Conservation (phyloP, 2,329 filamentous ascomycete species). For the Aspergillus neoniger region DNA sequence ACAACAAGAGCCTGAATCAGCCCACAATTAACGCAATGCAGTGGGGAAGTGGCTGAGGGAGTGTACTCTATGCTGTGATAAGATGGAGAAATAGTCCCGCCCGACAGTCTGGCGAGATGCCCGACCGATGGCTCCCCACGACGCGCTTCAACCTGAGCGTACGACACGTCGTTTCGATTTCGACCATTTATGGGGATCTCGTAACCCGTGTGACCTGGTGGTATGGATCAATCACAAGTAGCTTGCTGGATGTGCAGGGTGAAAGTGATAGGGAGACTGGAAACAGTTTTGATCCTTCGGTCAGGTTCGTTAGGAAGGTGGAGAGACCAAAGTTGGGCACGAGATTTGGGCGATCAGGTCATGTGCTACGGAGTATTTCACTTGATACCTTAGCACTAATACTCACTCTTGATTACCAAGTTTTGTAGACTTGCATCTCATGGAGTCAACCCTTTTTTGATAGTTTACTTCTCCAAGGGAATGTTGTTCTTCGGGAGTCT, state of each 20-base stretch:
- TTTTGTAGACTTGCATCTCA: too few relatives aligned
- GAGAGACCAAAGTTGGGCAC: too few relatives aligned
- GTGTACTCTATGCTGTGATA: background rate
- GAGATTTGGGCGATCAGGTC: too few relatives aligned
- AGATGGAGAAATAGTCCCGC: background rate
- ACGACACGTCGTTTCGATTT: background rate
- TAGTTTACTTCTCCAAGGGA: too few relatives aligned
- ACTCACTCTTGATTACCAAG: too few relatives aligned
- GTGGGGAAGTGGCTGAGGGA: background rate
- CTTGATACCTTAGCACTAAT: too few relatives aligned
- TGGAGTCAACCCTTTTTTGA: too few relatives aligned
- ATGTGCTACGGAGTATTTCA: too few relatives aligned
- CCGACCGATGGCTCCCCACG: background rate
- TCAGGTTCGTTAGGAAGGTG: too few relatives aligned
- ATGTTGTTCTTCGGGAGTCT: too few relatives aligned
- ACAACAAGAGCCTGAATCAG: constrained; percentile 4
- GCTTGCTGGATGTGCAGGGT: background rate
- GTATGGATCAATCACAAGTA: background rate
- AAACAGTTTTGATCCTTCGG: too few relatives aligned
- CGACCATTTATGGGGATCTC: background rate
- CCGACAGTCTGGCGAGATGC: background rate
- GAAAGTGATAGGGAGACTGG: too few relatives aligned
- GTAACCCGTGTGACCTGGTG: background rate
- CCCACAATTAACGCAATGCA: background rate
- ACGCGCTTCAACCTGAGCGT: background rate